Percentiles rank a stretch among this genome's conserved stretches.
Conservation (phyloP, 805 yeast genomes). For the Tetrapisispora iriomotensis region DNA sequence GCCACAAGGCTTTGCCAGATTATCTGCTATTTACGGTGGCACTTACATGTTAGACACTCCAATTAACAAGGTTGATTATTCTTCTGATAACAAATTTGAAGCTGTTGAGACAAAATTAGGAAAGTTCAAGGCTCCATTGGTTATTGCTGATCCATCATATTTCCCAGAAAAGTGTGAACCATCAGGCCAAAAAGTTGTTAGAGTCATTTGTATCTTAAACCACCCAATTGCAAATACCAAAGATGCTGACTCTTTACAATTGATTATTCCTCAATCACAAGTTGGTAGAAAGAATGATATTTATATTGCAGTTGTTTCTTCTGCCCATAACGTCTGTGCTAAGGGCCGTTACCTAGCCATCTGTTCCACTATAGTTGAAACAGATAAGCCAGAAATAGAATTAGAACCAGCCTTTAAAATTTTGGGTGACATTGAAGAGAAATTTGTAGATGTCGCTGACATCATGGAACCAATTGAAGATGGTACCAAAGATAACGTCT, state of each 20-base stretch:
- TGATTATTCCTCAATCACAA: slow-evolving; percentile 94
- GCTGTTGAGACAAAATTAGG: slow-evolving; percentile 93
- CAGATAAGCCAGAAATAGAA: slow-evolving; percentile 85
- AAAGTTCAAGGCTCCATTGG: slow-evolving; percentile 80
- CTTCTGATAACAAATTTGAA: slow-evolving; percentile 57
- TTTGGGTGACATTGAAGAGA: slow-evolving; percentile 69
- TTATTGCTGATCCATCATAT: slow-evolving; percentile 96
- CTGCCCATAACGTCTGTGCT: slow-evolving; percentile 83
- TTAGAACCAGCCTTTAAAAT: slow-evolving; percentile 89
- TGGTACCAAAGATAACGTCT: slow-evolving; percentile 72
- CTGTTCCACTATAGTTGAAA: slow-evolving; percentile 88
- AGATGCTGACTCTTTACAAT: slow-evolving; percentile 82
- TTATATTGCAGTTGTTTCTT: slow-evolving; percentile 82
- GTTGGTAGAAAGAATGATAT: slow-evolving; percentile 88
- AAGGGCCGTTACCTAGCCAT: slow-evolving; percentile 87
- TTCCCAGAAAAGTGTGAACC: slow-evolving; percentile 55
- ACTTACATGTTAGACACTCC: slow-evolving; percentile 97
- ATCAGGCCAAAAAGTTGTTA: slow-evolving; percentile 29
- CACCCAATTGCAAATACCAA: slow-evolving; percentile 80
- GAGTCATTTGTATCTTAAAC: slow-evolving; percentile 68
- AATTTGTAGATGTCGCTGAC: slow-evolving; percentile 90
- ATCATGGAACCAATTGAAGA: slow-evolving; percentile 78
- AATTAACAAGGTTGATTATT: slow-evolving; percentile 76
- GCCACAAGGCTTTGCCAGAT: slow-evolving; percentile 98
- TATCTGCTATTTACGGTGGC: slow-evolving; percentile 96